Base-by-base conservation (phyloP, 2,329 filamentous ascomycete species). In the Fusarium continuum region DNA sequence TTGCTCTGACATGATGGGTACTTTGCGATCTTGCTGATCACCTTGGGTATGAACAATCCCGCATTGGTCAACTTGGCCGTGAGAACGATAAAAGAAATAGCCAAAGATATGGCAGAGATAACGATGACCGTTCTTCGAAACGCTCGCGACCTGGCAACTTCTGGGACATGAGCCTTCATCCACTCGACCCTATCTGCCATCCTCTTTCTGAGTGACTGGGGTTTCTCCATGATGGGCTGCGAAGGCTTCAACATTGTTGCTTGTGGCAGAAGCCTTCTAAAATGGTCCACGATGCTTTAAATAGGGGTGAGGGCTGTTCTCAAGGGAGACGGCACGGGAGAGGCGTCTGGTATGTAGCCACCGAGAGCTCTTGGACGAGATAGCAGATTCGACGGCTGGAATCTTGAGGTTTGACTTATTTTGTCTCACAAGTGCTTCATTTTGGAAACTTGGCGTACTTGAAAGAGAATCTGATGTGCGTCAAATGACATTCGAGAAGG, bases 61-160 rank as follows among this genome's bases (percentile, higher is more conserved):
- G 64, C 58, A 32, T 67, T 54, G 4, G 68, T 67, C 11, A 70
- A 51, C 23, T 55, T 59, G 14, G 58, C 51, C 6, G 64, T 56
- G 29, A 55, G 26, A 8, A 66, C 16, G 19, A 71, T 61, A 11
- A 69, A 58, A 8, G 44, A 28, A 14, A 65, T 20, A 11, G 43
- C 35, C 8, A 67, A 31, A 8, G 46, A 25, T 29, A 69, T 57
- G 17, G 43, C 50, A 13, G 61, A 29, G 16, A 57, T 8, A 23
- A 64, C 44, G 10, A 55, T 58, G 6, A 45, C 55, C 8, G 49
- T 26, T 13, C 61, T 58, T 38, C 51, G 62, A 51, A 70, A 70
- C 4, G 54, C 55, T 3, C 67, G 63, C 28, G 68, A 67, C 41
- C 54, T 70, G 25, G 61, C 45, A 2, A 69, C 23, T 2, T 39